Evolutionary conservation across 768 basidiomycete species (phyloP), one percentile per base, ranked within the genome.

Genomic region (Suillus brevipes): DNA sequence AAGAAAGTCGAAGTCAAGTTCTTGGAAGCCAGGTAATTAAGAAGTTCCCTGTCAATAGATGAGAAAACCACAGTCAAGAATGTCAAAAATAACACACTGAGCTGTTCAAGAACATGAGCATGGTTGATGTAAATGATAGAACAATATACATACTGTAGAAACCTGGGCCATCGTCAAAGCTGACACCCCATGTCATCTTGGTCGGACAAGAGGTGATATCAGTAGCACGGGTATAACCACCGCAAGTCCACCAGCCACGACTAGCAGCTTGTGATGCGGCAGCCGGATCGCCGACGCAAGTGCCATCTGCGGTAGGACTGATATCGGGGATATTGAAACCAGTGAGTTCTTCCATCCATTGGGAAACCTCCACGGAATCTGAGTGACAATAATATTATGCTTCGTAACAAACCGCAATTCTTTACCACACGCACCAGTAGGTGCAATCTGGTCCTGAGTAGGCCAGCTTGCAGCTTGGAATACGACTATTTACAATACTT

Each of bases 161-260:
- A 62, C 85, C 87, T 43, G 96, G 97, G 34, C 96, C 95, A 71
- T 97, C 95, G 72, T 95, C 93, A 72, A 90, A 92, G 74, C 87
- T 87, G 68, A 93, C 85, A 73, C 92, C 92, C 92, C 92, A 94
- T 2, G 86, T 89, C 65, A 82, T 64, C 74, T 88, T 87, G 67
- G 82, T 81, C 3, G 89, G 89, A 73, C 92, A 94, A 13, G 83
- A 73, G 47, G 84, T 81, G 68, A 94, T 87, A 74, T 94, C 84
- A 18, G 80, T 81, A 13, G 49, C 64, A 9, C 89, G 82, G 16
- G 87, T 87, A 69, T 81, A 82, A 13, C 89, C 89, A 71, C 92
- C 91, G 70, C 94, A 96, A 36, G 94, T 92, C 94, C 94, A 96
- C 94, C 94, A 96, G 52, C 93, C 93, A 68, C 86, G 86, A 53